Conservation (phyloP, 768 basidiomycete species). For the Suillus bovinus region DNA sequence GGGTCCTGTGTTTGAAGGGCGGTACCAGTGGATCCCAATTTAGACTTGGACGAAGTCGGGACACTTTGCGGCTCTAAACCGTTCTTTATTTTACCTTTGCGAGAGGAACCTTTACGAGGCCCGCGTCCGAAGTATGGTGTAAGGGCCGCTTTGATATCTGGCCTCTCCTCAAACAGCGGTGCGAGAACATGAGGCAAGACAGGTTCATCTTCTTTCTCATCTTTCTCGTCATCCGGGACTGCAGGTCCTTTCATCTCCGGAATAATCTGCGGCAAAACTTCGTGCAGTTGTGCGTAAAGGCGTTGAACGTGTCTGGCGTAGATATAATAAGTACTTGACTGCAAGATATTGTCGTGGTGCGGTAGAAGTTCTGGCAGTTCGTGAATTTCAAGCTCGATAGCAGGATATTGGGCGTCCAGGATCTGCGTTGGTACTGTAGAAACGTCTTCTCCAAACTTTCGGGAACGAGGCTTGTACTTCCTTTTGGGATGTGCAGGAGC, state of each 20-base stretch:
- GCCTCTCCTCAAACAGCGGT: background rate
- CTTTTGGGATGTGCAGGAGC: background rate
- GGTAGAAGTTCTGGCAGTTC: background rate
- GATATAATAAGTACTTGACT: background rate
- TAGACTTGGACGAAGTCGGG: background rate
- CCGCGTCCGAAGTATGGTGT: background rate
- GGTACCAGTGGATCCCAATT: background rate
- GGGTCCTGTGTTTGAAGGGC: background rate
- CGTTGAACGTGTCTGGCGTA: background rate
- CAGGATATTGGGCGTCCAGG: conserved; percentile 16
- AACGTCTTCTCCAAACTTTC: conserved; percentile 3
- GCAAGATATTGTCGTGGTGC: background rate
- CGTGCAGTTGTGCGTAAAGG: background rate
- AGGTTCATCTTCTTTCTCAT: background rate
- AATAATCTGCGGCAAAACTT: background rate
- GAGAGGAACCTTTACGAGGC: background rate
- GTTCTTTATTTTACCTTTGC: background rate
- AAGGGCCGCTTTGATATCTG: background rate
- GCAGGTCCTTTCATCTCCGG: background rate
- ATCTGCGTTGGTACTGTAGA: background rate
- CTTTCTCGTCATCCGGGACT: background rate
- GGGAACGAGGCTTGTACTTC: background rate
- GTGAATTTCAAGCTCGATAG: conserved; percentile 2
- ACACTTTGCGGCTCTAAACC: background rate
- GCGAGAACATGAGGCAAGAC: conserved; percentile 1